Evolutionary conservation across 2,329 filamentous ascomycete genomes (phyloP), one percentile per base, ranked within the genome.

Genomic region (Pseudophaeomoniella oleicola): DNA sequence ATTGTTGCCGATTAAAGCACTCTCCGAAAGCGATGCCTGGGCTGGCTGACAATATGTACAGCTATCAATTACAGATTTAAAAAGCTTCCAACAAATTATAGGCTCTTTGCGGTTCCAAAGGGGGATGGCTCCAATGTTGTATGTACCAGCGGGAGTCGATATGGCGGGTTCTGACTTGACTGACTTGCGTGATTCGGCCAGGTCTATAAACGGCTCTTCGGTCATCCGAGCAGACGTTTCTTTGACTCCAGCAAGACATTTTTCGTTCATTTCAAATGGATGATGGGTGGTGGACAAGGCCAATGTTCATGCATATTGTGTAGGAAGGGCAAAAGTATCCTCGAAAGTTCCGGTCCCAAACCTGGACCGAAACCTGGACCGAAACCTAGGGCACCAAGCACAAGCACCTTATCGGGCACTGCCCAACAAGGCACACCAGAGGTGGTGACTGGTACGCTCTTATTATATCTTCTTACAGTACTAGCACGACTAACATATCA

Each of bases 211-310:
- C 74, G 69, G 38, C 53, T 77, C 0, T 76, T 61, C 38, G 74
- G 74, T 0, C 71, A 78, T 48, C 71, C 69, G 0, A 51, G 53
- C 5, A 62, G 63, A 5, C 55, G 56, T 34, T 55, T 51, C 12
- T 77, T 69, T 38, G 63, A 72, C 32, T 77, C 72, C 0, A 60
- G 66, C 0, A 60, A 61, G 14, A 54, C 64, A 3, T 75, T 75
- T 44, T 71, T 63, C 34, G 64, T 66, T 0, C 74, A 78, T 41
- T 76, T 78, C 48, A 54, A 62, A 35, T 61, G 65, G 48, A 48
- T 77, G 16, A 72, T 75, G 64, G 59, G 63, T 11, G 58, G 63
- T 35, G 53, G 52, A 30, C 51, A 48, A 4, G 52, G 55, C 2
- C 54, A 58, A 0, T 77, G 72, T 40, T 42, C 49, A 2, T 78